A percentile compares a stretch with the other conserved stretches of the same genome.
Conservation (phyloP, 129 eudicot genomes). For the Oenanthe sinensis region DNA sequence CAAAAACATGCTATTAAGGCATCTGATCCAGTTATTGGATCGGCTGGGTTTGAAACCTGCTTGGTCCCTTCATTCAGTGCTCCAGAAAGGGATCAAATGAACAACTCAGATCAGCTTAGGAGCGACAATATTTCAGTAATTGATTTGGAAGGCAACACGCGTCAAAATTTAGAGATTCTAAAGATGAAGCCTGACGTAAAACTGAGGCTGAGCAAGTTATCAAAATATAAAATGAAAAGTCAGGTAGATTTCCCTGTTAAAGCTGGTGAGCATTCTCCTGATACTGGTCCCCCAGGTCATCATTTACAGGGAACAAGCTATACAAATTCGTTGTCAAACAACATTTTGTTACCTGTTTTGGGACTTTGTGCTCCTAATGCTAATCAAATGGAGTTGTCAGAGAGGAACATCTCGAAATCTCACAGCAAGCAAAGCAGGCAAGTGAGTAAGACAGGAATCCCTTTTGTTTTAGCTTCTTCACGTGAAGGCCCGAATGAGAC, state of each 20-base stretch:
- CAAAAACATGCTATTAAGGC: conserved; percentile 34
- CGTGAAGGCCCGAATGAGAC: conserved; percentile 34
- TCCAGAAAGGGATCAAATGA: conserved; percentile 18
- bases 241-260: conserved; percentile 15
- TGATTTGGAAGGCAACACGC: conserved; percentile 1
- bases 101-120: conserved; percentile 26
- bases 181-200: conserved; percentile 26
- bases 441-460: conserved; percentile 39
- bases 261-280: conserved; percentile 23
- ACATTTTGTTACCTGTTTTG: conserved; percentile 47
- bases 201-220: conserved; percentile 28
- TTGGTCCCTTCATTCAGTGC: conserved; percentile 11
- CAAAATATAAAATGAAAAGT: conserved; percentile 27
- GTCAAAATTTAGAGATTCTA: conserved; percentile 25
- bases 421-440: conserved; percentile 34
- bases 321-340: conserved; percentile 12
- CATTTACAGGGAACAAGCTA: background rate
- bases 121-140: conserved; percentile 24
- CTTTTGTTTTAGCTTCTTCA: conserved; percentile 34
- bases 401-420: conserved; percentile 34
- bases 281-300: conserved; percentile 2
- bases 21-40: conserved; percentile 24
- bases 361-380: conserved; percentile 97
- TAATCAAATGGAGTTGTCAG: conserved; percentile 35
- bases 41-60: conserved; percentile 13